Evolutionary conservation across 345 rosid species (phyloP).

Genomic region (Citrus sinensis): DNA sequence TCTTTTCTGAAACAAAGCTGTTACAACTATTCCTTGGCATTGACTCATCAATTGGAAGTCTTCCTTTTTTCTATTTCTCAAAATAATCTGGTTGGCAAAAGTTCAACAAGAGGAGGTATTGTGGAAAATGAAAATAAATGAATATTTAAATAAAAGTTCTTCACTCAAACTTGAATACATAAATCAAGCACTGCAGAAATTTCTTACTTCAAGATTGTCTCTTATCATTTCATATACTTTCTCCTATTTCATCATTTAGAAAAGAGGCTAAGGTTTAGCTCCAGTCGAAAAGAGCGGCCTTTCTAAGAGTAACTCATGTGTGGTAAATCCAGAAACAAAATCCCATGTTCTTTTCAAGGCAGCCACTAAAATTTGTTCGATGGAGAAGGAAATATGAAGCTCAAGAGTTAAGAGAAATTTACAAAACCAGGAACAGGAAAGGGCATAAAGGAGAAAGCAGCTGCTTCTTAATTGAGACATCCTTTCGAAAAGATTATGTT

Average conservation of each 20-base stretch:
- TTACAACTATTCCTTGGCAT: neutral
- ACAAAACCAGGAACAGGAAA: neutral
- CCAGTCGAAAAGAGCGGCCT: too few species aligned
- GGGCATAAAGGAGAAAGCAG: neutral
- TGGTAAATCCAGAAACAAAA: too few species aligned
- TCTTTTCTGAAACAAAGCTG: neutral
- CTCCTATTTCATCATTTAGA: too few species aligned
- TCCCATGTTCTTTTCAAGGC: constrained; percentile 60
- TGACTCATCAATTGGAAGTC: neutral
- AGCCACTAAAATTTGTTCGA: constrained; percentile 54
- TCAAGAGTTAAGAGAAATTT: neutral
- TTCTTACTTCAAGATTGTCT: constrained; percentile 66
- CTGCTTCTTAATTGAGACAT: constrained; percentile 81
- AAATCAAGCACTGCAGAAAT: constrained; percentile 89
- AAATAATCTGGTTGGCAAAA: neutral
- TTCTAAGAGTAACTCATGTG: too few species aligned
- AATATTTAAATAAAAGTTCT: neutral
- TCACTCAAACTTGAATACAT: constrained; percentile 78
- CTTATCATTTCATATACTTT: constrained; percentile 84
- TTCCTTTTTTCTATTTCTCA: neutral
- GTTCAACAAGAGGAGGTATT: neutral
- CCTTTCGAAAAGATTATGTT: constrained; percentile 81
- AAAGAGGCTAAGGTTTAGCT: too few species aligned
- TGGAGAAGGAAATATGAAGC: constrained; percentile 11
- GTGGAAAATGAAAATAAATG: constrained; percentile 8